phyloP scores from a whole-genome alignment of 495 filamentous ascomycete genomes.

The Aspergillus nanangensis region DNA sequence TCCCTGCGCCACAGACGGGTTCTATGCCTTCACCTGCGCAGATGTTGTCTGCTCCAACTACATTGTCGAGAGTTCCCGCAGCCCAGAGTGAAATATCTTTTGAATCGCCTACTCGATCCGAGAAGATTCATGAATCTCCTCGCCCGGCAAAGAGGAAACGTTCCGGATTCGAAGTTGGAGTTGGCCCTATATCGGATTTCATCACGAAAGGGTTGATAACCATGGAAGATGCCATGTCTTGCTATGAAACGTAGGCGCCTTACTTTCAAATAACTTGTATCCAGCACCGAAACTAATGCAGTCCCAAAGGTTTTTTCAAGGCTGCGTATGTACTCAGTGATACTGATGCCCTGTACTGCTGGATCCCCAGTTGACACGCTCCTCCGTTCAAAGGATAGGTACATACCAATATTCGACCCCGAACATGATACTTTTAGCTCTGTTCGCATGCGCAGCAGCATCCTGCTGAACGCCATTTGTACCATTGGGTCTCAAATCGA shows the following conservation, averaged over 20 bases:
- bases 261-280: too few relatives aligned
- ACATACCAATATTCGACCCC: conserved; percentile 43
- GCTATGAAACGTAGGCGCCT: conserved; percentile 26
- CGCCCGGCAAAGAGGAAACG: conserved; percentile 21
- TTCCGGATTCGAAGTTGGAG: conserved; percentile 33
- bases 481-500: conserved; percentile 44
- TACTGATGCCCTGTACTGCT: too few relatives aligned
- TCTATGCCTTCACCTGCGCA: conserved; percentile 6
- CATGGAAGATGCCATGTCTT: conserved; percentile 25
- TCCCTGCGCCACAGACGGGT: conserved; percentile 4
- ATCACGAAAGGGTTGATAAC: conserved; percentile 33
- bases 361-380: too few relatives aligned
- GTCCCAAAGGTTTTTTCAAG: conserved; percentile 45
- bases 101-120: conserved; percentile 4
- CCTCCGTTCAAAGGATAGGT: conserved; percentile 32
- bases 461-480: conserved; percentile 45
- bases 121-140: not conserved
- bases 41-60: conserved; percentile 4
- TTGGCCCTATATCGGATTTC: conserved; percentile 32
- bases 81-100: conserved; percentile 4
- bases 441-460: conserved; percentile 35
- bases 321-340: conserved; percentile 36
- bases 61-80: not conserved
- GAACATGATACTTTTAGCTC: conserved; percentile 37
- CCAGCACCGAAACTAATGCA: too few relatives aligned